These are phyloP conservation scores for Triangularia setosa DNA, from an alignment of 2,329 filamentous ascomycete genomes.

Conservation along the genomic window DNA sequence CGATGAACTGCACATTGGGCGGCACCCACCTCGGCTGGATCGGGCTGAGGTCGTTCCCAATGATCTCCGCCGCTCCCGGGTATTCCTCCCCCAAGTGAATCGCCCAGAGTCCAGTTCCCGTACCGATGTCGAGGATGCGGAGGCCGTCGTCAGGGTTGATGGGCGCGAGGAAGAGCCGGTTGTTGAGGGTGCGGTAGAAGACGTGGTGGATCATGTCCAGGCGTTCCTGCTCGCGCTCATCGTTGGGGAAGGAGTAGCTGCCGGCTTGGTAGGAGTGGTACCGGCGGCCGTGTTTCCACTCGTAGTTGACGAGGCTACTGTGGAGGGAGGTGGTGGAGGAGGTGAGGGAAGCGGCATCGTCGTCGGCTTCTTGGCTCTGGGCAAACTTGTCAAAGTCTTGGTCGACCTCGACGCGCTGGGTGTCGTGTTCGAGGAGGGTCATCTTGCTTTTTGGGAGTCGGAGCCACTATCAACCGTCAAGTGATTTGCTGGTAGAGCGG, in stretches of 20 bases:
- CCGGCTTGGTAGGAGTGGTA: constrained; percentile 34
- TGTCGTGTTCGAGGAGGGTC: neutral
- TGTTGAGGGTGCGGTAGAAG: constrained; percentile 22
- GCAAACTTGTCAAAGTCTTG: neutral
- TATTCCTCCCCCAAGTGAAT: constrained; percentile 50
- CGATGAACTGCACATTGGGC: constrained; percentile 55
- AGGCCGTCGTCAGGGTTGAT: constrained; percentile 10
- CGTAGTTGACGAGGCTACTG: constrained; percentile 16
- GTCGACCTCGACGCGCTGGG: neutral
- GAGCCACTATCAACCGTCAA: neutral
- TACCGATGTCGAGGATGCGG: constrained; percentile 53
- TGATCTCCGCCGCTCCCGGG: constrained; percentile 32
- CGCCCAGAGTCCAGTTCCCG: constrained; percentile 44
- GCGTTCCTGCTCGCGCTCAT: constrained; percentile 36
- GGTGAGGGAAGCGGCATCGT: neutral
- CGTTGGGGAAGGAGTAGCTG: constrained; percentile 36
- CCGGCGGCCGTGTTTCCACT: constrained; percentile 29
- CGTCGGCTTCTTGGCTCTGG: neutral
- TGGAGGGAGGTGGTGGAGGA: constrained; percentile 11
- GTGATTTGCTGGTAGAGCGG: neutral
- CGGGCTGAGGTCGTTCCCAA: constrained; percentile 49
- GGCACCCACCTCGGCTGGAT: constrained; percentile 50
- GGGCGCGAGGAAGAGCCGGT: constrained; percentile 22
- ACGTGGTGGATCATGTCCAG: constrained; percentile 32
- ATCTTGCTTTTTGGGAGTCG: neutral